A percentile compares a stretch with the other conserved stretches of the same genome.
Evolutionary conservation across 257 asterid species (phyloP).

Genomic region (Forsythia suspensa): DNA sequence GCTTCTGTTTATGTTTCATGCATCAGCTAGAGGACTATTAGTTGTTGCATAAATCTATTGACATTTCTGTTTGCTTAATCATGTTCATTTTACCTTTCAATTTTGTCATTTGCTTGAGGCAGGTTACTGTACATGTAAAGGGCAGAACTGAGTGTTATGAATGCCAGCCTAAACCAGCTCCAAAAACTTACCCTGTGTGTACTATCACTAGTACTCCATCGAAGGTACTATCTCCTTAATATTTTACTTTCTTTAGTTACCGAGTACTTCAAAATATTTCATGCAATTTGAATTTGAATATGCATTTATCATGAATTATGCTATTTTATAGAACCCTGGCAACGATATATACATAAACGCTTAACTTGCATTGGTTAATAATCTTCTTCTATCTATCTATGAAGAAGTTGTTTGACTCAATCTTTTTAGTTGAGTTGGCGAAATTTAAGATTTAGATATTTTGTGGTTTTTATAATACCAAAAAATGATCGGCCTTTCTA

Average conservation of each 20-base stretch:
- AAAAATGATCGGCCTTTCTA: not conserved
- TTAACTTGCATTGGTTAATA: slow-evolving; percentile 5
- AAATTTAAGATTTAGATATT: not conserved
- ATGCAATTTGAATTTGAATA: not conserved
- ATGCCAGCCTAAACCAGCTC: slow-evolving; percentile 98
- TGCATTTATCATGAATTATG: not conserved
- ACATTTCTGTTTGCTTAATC: slow-evolving; percentile 16
- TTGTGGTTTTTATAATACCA: not conserved
- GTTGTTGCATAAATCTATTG: not conserved
- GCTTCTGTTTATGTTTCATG: slow-evolving; percentile 6
- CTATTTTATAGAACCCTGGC: slow-evolving; percentile 5
- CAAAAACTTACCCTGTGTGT: slow-evolving; percentile 97
- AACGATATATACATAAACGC: not conserved
- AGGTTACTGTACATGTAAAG: slow-evolving; percentile 96
- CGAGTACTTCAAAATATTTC: not conserved
- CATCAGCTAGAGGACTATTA: slow-evolving; percentile 1
- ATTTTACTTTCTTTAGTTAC: not conserved
- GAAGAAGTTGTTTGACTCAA: slow-evolving; percentile 5
- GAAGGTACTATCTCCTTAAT: slow-evolving; percentile 53
- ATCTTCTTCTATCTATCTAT: not conserved
- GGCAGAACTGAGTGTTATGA: slow-evolving; percentile 96
- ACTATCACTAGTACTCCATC: slow-evolving; percentile 98
- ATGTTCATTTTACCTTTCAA: slow-evolving; percentile 3
- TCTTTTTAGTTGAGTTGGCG: not conserved
- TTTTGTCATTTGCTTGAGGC: slow-evolving; percentile 27